Conservation (phyloP, 75 land plant genomes). For the Cryptomeria japonica region DNA sequence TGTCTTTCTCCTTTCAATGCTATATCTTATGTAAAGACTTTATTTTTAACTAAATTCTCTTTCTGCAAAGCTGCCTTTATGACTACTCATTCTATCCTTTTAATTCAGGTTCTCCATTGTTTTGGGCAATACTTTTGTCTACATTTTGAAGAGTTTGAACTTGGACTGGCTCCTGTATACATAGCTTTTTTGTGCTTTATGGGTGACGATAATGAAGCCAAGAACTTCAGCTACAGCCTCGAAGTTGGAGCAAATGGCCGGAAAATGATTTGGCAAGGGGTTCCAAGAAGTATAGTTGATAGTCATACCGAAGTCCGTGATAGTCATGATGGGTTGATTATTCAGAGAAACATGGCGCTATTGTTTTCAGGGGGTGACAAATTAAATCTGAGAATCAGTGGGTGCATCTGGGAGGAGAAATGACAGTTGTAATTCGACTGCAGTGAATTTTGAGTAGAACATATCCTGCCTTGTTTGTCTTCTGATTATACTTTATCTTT, state of each 20-base stretch:
- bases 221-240: slow-evolving; percentile 31
- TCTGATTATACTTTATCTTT: background rate
- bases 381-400: slow-evolving; percentile 28
- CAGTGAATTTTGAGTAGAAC: background rate
- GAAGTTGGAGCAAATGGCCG: slow-evolving; percentile 28
- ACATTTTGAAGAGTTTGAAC: slow-evolving; percentile 34
- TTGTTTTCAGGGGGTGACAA: slow-evolving; percentile 36
- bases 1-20: background rate
- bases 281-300: slow-evolving; percentile 33
- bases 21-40: background rate
- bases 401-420: slow-evolving; percentile 34
- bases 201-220: slow-evolving; percentile 34
- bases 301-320: slow-evolving; percentile 26
- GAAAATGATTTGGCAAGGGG: slow-evolving; percentile 33
- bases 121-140: slow-evolving; percentile 33
- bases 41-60: background rate
- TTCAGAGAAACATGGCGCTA: slow-evolving; percentile 33
- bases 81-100: background rate
- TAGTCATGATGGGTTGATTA: slow-evolving; percentile 33
- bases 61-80: background rate
- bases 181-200: slow-evolving; percentile 29
- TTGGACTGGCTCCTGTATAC: slow-evolving; percentile 20
- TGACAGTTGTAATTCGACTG: background rate
- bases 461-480: background rate
- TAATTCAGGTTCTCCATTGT: slow-evolving; percentile 27